A percentile compares a stretch with the other conserved stretches of the same genome.
Evolutionary conservation across 2,329 filamentous ascomycete genomes (phyloP).

Genomic region (Epichloe gansuensis): DNA sequence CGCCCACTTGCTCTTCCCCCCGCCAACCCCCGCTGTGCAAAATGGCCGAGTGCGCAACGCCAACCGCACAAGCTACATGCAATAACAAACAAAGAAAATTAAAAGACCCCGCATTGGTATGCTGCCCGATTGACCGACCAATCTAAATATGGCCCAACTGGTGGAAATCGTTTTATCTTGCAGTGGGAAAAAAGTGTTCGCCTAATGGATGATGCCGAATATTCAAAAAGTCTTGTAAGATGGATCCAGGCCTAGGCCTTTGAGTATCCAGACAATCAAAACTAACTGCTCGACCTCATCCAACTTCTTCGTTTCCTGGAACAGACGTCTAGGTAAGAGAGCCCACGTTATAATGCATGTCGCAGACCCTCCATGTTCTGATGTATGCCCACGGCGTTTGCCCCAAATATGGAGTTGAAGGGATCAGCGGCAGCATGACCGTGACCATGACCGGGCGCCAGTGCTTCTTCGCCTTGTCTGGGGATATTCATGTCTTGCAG

Average conservation of each 20-base stretch:
- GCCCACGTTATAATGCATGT: constrained; percentile 15
- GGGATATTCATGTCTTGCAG: constrained; percentile 33
- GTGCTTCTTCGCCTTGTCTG: constrained; percentile 19
- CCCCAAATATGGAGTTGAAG: constrained; percentile 36
- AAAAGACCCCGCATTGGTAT: not conserved
- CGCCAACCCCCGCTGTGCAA: too few relatives aligned
- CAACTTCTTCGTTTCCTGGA: not conserved
- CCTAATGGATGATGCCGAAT: too few relatives aligned
- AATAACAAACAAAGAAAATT: not conserved
- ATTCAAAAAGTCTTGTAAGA: too few relatives aligned
- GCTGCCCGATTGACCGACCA: too few relatives aligned
- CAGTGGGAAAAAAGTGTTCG: too few relatives aligned
- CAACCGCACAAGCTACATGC: not conserved
- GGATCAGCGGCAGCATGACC: constrained; percentile 23
- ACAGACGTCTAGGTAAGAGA: not conserved
- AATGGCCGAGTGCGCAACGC: not conserved
- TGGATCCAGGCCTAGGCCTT: too few relatives aligned
- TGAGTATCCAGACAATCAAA: too few relatives aligned
- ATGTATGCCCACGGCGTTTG: constrained; percentile 23
- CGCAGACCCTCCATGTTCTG: constrained; percentile 21
- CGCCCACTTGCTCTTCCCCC: not conserved
- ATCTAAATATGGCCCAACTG: too few relatives aligned
- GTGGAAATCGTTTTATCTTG: too few relatives aligned
- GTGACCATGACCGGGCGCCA: not conserved
- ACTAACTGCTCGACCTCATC: too few relatives aligned